These are phyloP conservation scores for Fomitopsis schrenkii DNA, from an alignment of 1,284 basidiomycete species.

Conservation along the genomic window DNA sequence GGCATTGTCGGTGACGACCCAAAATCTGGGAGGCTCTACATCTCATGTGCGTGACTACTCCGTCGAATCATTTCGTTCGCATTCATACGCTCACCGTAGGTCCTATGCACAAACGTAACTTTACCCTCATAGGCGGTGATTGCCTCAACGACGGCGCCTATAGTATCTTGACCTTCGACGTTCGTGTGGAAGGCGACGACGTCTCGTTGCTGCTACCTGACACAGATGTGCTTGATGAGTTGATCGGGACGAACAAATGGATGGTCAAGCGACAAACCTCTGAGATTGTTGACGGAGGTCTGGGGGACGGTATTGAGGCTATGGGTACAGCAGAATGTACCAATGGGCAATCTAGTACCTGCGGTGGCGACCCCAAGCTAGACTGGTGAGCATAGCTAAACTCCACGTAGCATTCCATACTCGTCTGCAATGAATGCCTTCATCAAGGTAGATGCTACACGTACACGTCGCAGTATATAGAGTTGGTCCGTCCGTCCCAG, in stretches of 20 bases:
- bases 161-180: constrained; percentile 64
- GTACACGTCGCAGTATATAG: too few species aligned
- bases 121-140: constrained; percentile 51
- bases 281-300: constrained; percentile 39
- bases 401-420: too few species aligned
- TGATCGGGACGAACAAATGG: constrained; percentile 67
- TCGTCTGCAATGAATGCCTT: too few species aligned
- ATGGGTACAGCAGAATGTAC: constrained; percentile 12
- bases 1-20: constrained; percentile 61
- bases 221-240: constrained; percentile 53
- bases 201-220: constrained; percentile 57
- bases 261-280: constrained; percentile 51
- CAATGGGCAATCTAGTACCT: background rate
- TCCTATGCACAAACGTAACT: constrained; percentile 74
- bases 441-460: too few species aligned
- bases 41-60: constrained; percentile 34
- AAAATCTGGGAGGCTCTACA: constrained; percentile 40
- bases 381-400: constrained; percentile 10
- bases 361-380: constrained; percentile 9
- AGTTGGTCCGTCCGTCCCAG: too few species aligned
- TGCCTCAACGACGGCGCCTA: constrained; percentile 66
- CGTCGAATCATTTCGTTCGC: background rate
- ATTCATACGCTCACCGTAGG: constrained; percentile 27
- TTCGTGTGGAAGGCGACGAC: constrained; percentile 37
- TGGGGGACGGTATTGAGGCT: constrained; percentile 40